Base-by-base conservation (phyloP, 2,329 filamentous ascomycete species). In the Nothophoma quercina region DNA sequence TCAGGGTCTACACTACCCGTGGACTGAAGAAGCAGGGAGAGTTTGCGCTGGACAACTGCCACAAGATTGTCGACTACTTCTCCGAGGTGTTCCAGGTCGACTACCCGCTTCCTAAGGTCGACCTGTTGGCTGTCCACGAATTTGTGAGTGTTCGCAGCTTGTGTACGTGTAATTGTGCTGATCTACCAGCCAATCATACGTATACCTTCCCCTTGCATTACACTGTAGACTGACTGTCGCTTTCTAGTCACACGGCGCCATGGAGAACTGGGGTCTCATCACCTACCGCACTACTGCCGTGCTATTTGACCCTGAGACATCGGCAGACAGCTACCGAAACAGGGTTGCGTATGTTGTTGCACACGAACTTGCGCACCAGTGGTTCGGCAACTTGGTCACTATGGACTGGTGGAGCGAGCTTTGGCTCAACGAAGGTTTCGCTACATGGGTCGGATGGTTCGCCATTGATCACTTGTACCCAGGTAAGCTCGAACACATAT, bases 221-320 rank as follows among this genome's bases (percentile, higher is more conserved):
- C 36, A 34, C 55, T 74, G 23, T 28, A 54, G 33, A 62, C 79
- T 83, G 67, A 83, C 72, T 68, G 43, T 56, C 64, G 65, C 44
- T 60, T 71, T 63, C 60, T 77, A 84, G 82, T 83, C 81, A 67
- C 81, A 84, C 53, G 93, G 93, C 62, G 93, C 93, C 58, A 97
- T 98, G 93, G 93, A 98, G 82, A 98, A 98, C 76, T 98, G 93
- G 93, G 93, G 93, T 72, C 82, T 99, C 46, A 91, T 99, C 52
- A 98, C 95, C 25, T 99, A 98, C 78, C 85, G 92, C 61, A 96
- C 93, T 9, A 98, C 93, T 9, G 93, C 95, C 42, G 89, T 99
- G 22, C 83, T 99, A n/a, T 99, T 95, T 69, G 93, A 99, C 68
- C 91, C 96, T 74, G 87, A 91, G 72, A 90, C 88, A 40, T 97